Conservation (phyloP, 805 yeast genomes). For the Starmera pachycereana region DNA sequence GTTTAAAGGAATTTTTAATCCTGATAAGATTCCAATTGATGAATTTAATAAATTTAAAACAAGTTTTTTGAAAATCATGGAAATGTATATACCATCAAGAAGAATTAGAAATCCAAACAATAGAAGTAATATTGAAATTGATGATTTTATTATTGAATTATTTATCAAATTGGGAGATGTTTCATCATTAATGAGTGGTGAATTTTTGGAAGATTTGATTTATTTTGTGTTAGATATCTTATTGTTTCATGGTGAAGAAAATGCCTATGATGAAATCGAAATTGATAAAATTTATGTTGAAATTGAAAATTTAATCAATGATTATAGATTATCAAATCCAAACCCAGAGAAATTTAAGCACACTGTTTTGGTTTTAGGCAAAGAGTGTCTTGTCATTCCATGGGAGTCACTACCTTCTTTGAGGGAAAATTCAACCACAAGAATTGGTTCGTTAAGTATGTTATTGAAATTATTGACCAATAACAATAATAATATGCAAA, state of each 20-base stretch:
- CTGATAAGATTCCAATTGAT: constrained; percentile 17
- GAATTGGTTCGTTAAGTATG: constrained; percentile 59
- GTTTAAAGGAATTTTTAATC: constrained; percentile 51
- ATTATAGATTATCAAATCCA: constrained; percentile 15
- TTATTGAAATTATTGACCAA: constrained; percentile 28
- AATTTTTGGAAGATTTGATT: constrained; percentile 50
- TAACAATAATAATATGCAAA: constrained; percentile 6
- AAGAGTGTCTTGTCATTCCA: constrained; percentile 60
- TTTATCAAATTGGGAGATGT: constrained; percentile 38
- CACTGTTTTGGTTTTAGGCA: constrained; percentile 59
- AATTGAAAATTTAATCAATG: constrained; percentile 35
- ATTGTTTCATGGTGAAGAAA: constrained; percentile 51
- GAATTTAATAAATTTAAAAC: constrained; percentile 24
- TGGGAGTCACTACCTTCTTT: constrained; percentile 78
- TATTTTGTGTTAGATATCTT: constrained; percentile 52
- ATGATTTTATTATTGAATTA: constrained; percentile 37
- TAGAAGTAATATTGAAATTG: constrained; percentile 24
- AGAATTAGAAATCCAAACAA: constrained; percentile 24
- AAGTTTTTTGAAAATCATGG: constrained; percentile 29
- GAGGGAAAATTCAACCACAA: constrained; percentile 44
- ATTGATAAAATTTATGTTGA: constrained; percentile 43
- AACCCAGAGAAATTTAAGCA: constrained; percentile 29
- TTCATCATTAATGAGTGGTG: constrained; percentile 20
- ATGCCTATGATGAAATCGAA: constrained; percentile 58
- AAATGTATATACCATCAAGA: constrained; percentile 40